Base-by-base conservation (phyloP, 2,329 filamentous ascomycete genomes). In the Aspergillus spinulosporus region DNA sequence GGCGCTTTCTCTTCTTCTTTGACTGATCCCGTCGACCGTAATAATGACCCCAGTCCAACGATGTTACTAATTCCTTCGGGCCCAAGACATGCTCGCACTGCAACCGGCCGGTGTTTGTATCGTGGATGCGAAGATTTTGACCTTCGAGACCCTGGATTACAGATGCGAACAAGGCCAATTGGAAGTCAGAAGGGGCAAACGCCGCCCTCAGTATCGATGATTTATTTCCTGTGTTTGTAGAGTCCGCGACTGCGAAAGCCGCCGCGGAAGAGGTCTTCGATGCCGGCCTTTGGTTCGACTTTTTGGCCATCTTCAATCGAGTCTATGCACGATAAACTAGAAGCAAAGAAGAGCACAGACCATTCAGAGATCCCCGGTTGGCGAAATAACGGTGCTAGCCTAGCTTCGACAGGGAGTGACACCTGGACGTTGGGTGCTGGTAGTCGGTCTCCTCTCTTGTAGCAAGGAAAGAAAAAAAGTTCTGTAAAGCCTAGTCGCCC, bases 1-100 rank as follows among this genome's bases (percentile, higher is more conserved):
- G 70, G 54, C 78, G 73, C 72, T 81, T 81, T 62, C 79, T 74
- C 72, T 81, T 82, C 69, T 80, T 82, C 68, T 78, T 80, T 44
- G 70, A 68, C 59, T 72, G 70, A 44, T 67, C 69, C 59, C 67
- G 61, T 39, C 65, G 56, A 56, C 67, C 64, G 59, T 68, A 65
- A 64, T 75, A 73, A 57, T 75, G 78, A 15, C 79, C 79, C 80
- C 80, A 82, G 47, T 80, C 77, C 47, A 82, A 66, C 14, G 77
- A 81, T 5, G 77, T 80, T 55, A 81, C 72, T 3, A 68, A 71
- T 56, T 78, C 74, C 60, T 76, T 78, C 29, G 78, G 73, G 48
- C 71, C 74, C 56, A 80, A 67, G 5, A 74, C 72, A 72, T 81
- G 74, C 64, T 82, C 79, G 64, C 78, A 81, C 56, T 77, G 77